Percentiles rank a stretch among this genome's conserved stretches.
These are phyloP conservation scores for Oryza australiensis DNA, from an alignment of 176 grass and related monocot genomes.

Conservation along the genomic window DNA sequence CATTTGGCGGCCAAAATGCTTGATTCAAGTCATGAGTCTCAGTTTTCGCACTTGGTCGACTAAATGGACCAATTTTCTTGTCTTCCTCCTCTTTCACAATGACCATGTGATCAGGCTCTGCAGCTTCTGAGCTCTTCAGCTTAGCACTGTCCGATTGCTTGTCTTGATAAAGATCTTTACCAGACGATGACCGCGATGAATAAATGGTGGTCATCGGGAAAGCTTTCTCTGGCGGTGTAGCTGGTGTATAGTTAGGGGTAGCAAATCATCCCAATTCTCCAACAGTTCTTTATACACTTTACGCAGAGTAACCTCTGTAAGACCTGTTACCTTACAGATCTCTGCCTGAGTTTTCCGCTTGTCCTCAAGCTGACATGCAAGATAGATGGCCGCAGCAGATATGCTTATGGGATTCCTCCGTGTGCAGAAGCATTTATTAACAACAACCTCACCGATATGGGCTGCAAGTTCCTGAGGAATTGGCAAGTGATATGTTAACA, in stretches of 20 bases:
- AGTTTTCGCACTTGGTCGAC: slow-evolving; percentile 23
- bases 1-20: slow-evolving; percentile 44
- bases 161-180: slow-evolving; percentile 68
- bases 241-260: slow-evolving; percentile 90
- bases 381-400: slow-evolving; percentile 96
- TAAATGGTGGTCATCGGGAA: slow-evolving; percentile 84
- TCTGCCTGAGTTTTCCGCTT: slow-evolving; percentile 97
- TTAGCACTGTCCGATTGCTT: slow-evolving; percentile 60
- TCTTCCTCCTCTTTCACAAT: slow-evolving; percentile 70
- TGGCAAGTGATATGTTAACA: slow-evolving; percentile 2
- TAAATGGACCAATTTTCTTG: slow-evolving; percentile 47
- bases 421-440: slow-evolving; percentile 98
- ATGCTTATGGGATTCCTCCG: slow-evolving; percentile 95
- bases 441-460: slow-evolving; percentile 92
- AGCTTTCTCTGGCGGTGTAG: slow-evolving; percentile 86
- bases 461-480: slow-evolving; percentile 81
- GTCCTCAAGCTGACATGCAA: slow-evolving; percentile 96
- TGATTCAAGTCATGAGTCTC: slow-evolving; percentile 57
- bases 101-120: slow-evolving; percentile 60
- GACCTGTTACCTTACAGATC: slow-evolving; percentile 95
- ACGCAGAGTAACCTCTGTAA: slow-evolving; percentile 94
- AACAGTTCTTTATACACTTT: slow-evolving; percentile 99
- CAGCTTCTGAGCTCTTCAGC: slow-evolving; percentile 57
- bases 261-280: slow-evolving; percentile 96
- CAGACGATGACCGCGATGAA: slow-evolving; percentile 56